These are phyloP conservation scores for Blepharisma japonicum DNA, from an alignment of 73 alveolate genomes.

Conservation along the genomic window DNA sequence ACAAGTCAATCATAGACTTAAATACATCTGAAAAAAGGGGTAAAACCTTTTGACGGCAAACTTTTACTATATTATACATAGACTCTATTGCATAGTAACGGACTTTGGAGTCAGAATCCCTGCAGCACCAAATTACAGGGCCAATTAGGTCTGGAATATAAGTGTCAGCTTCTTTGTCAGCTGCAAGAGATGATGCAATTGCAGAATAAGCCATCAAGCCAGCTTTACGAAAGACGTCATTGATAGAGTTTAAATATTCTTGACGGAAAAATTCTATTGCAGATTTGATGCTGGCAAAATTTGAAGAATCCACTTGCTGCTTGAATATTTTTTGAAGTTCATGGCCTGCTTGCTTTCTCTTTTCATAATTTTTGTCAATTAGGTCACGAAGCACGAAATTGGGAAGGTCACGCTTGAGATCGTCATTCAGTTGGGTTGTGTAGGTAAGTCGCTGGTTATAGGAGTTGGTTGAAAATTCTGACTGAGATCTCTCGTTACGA, in stretches of 20 bases:
- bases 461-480: too few species aligned
- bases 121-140: constrained; percentile 21
- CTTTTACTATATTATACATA: constrained; percentile 9
- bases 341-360: constrained; percentile 22
- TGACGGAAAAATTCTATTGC: neutral
- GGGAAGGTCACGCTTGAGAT: constrained; percentile 2
- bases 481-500: too few species aligned
- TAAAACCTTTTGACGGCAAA: constrained; percentile 23
- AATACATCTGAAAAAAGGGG: neutral
- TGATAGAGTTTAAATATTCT: neutral
- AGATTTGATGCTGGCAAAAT: neutral
- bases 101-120: neutral
- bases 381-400: neutral
- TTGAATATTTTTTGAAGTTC: neutral
- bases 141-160: neutral
- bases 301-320: neutral
- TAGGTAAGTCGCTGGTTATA: too few species aligned
- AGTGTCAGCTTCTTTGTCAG: neutral
- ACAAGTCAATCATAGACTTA: neutral
- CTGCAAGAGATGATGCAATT: neutral
- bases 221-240: constrained; percentile 6
- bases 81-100: constrained; percentile 12
- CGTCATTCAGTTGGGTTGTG: neutral
- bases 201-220: constrained; percentile 31
- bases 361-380: constrained; percentile 19